Evolutionary conservation across 495 filamentous ascomycete species (phyloP).

Genomic region (Xylaria flabelliformis): DNA sequence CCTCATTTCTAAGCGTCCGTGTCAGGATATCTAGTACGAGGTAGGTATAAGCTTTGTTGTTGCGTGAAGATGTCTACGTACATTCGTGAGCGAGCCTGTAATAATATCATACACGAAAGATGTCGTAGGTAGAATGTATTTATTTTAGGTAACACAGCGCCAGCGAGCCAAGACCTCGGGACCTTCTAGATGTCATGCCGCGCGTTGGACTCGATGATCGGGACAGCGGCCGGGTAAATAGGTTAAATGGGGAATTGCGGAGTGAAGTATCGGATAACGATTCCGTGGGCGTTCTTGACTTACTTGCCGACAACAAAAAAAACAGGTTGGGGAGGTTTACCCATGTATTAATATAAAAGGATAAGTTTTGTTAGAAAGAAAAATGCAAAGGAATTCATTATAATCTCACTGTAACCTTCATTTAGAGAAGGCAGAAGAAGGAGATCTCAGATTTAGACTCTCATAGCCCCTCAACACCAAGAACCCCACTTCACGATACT

Average conservation of each 20-base stretch:
- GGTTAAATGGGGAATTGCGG: constrained; percentile 47
- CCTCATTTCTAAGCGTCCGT: too few species aligned
- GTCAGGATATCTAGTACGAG: too few species aligned
- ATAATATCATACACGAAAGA: background rate
- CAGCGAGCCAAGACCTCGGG: constrained; percentile 6
- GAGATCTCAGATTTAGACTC: background rate
- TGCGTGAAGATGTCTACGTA: too few species aligned
- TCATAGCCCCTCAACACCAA: constrained; percentile 25
- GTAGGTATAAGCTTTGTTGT: background rate
- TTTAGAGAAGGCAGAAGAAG: background rate
- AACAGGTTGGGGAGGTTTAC: constrained; percentile 11
- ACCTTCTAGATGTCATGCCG: background rate
- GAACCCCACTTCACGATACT: constrained; percentile 37
- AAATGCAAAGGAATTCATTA: background rate
- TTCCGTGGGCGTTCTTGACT: constrained; percentile 34
- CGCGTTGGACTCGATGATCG: background rate
- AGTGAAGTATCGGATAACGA: constrained; percentile 30
- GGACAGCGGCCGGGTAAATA: constrained; percentile 51
- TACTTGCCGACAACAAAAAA: background rate
- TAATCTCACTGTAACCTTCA: constrained; percentile 5
- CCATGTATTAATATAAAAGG: constrained; percentile 27
- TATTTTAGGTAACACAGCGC: background rate
- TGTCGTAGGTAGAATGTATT: background rate
- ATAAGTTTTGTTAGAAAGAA: background rate
- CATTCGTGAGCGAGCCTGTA: background rate